Evolutionary conservation across 2,329 filamentous ascomycete species (phyloP).

Genomic region (Penicillium hordei): DNA sequence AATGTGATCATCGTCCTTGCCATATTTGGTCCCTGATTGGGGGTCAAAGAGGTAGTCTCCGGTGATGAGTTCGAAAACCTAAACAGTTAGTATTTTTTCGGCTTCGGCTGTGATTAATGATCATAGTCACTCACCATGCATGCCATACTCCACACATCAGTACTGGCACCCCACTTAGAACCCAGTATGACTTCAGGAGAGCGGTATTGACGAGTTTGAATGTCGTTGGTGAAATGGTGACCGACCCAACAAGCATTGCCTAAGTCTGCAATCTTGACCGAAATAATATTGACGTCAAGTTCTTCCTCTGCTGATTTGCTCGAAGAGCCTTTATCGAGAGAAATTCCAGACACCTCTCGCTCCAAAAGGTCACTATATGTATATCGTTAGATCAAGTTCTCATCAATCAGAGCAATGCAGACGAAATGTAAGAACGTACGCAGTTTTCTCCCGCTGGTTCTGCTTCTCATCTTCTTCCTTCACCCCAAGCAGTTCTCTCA

Average conservation of each 20-base stretch:
- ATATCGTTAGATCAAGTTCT: constrained; percentile 13
- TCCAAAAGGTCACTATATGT: constrained; percentile 75
- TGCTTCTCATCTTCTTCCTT: constrained; percentile 65
- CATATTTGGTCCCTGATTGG: constrained; percentile 97
- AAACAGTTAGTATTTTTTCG: constrained; percentile 12
- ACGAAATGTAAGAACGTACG: constrained; percentile 61
- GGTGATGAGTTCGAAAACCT: constrained; percentile 97
- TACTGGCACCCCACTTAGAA: constrained; percentile 98
- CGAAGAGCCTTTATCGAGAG: constrained; percentile 71
- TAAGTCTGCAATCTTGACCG: constrained; percentile 97
- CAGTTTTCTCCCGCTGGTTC: constrained; percentile 86
- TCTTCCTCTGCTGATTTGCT: constrained; percentile 29
- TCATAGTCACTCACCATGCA: constrained; percentile 72
- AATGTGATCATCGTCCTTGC: constrained; percentile 98
- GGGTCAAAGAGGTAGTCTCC: constrained; percentile 98
- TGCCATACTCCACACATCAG: constrained; percentile 99
- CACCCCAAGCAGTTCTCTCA: constrained; percentile 55
- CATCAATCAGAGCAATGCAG: not conserved
- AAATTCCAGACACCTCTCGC: constrained; percentile 91
- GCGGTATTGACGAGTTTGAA: constrained; percentile 94
- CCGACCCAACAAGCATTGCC: constrained; percentile 99
- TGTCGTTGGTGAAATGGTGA: constrained; percentile 99
- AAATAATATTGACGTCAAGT: constrained; percentile 70
- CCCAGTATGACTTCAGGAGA: constrained; percentile 97
- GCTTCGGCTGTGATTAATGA: not conserved